Evolutionary conservation across 768 basidiomycete species (phyloP).

Genomic region (Mrakia frigida): DNA sequence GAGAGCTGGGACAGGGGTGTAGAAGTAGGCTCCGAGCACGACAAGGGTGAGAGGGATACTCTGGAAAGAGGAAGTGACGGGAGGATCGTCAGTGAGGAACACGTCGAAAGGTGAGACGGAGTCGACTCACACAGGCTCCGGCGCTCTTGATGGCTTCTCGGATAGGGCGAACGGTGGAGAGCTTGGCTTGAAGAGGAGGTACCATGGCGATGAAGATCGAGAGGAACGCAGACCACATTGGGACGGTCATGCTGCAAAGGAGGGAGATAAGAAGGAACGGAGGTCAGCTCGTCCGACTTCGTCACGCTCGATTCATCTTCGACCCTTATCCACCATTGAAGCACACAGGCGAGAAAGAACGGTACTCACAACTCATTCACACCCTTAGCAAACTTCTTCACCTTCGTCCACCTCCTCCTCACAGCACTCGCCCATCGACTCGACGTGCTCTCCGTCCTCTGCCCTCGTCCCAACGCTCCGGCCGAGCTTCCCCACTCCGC

Average conservation of each 20-base stretch:
- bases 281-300: neutral
- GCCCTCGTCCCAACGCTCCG: constrained; percentile 22
- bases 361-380: constrained; percentile 28
- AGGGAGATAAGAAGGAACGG: constrained; percentile 43
- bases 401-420: constrained; percentile 6
- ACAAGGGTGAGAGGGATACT: constrained; percentile 74
- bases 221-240: constrained; percentile 49
- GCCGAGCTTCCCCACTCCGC: neutral
- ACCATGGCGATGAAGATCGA: constrained; percentile 66
- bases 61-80: no score
- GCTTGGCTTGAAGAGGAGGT: constrained; percentile 64
- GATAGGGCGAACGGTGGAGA: constrained; percentile 57
- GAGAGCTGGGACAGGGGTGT: constrained; percentile 13
- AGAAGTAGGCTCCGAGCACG: constrained; percentile 67
- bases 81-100: no score
- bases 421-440: constrained; percentile 6
- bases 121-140: constrained; percentile 20
- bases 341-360: no score
- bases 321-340: constrained; percentile 38
- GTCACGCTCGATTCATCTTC: no score
- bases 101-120: no score
- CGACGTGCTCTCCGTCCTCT: constrained; percentile 32
- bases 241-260: constrained; percentile 3
- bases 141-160: constrained; percentile 44
- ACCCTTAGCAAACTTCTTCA: neutral